Evolutionary conservation across 768 basidiomycete genomes (phyloP).

Genomic region (Glaciozyma antarctica): DNA sequence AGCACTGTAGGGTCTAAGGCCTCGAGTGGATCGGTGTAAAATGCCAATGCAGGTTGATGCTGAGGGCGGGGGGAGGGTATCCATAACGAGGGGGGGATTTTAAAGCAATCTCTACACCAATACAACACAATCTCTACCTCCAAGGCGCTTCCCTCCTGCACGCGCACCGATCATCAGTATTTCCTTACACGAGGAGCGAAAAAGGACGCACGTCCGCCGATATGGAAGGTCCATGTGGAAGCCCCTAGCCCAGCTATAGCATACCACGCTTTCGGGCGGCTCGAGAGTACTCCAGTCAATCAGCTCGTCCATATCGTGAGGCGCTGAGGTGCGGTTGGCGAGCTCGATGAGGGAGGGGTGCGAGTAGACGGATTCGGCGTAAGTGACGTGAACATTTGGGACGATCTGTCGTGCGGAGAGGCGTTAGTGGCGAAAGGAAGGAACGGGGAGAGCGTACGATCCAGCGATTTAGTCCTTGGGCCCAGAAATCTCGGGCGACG

Average conservation of each 20-base stretch:
- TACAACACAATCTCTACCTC: too few species aligned
- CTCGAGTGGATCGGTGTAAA: too few species aligned
- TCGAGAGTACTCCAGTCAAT: constrained; percentile 8
- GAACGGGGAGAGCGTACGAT: background rate
- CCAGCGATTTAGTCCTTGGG: constrained; percentile 23
- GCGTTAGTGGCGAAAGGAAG: background rate
- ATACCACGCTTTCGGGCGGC: constrained; percentile 3
- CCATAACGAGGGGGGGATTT: too few species aligned
- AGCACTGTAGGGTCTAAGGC: too few species aligned
- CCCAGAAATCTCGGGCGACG: constrained; percentile 25
- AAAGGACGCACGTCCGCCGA: background rate
- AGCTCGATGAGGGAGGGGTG: constrained; percentile 18
- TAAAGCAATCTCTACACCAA: too few species aligned
- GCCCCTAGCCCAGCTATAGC: constrained; percentile 9
- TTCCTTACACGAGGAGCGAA: too few species aligned
- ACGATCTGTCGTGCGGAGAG: background rate
- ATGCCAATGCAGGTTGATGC: too few species aligned
- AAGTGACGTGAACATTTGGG: too few species aligned
- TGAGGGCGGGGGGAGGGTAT: too few species aligned
- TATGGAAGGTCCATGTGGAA: constrained; percentile 17
- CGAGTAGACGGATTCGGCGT: constrained; percentile 8
- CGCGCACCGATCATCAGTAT: too few species aligned
- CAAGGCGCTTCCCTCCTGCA: too few species aligned
- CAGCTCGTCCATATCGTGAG: background rate
- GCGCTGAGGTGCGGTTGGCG: background rate